phyloP scores from a whole-genome alignment of 495 filamentous ascomycete species.

The Talaromyces adpressus region DNA sequence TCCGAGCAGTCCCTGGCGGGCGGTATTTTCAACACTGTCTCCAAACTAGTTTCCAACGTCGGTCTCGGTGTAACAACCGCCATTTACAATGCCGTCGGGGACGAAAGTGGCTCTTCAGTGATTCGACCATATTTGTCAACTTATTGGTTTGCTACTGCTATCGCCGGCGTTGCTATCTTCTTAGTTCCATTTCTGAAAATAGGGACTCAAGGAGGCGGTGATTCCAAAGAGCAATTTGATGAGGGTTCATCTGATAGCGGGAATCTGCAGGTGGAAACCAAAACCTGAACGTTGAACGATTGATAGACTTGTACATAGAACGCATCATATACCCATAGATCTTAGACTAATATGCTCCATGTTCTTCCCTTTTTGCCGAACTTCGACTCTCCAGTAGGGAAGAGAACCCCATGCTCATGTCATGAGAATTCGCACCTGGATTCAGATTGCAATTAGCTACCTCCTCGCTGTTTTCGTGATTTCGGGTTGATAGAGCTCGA shows the following conservation, averaged over 20 bases:
- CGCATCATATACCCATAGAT: background rate
- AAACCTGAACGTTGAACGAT: background rate
- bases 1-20: constrained; percentile 22
- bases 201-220: constrained; percentile 21
- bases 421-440: background rate
- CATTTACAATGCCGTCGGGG: constrained; percentile 15
- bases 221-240: background rate
- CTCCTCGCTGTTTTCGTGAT: no score
- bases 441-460: background rate
- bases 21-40: constrained; percentile 24
- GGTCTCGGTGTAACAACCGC: constrained; percentile 27
- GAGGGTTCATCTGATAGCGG: background rate
- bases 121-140: constrained; percentile 22
- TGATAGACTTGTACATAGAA: background rate
- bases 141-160: constrained; percentile 26
- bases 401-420: no score
- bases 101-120: constrained; percentile 10
- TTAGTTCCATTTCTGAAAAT: constrained; percentile 27
- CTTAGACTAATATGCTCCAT: background rate
- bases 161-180: constrained; percentile 19
- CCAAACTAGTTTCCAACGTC: constrained; percentile 26
- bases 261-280: background rate
- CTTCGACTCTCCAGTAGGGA: no score
- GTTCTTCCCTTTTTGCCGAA: no score
- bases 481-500: no score